Base-by-base conservation (phyloP, 2,329 filamentous ascomycete species). In the Pseudogymnoascus sp. region DNA sequence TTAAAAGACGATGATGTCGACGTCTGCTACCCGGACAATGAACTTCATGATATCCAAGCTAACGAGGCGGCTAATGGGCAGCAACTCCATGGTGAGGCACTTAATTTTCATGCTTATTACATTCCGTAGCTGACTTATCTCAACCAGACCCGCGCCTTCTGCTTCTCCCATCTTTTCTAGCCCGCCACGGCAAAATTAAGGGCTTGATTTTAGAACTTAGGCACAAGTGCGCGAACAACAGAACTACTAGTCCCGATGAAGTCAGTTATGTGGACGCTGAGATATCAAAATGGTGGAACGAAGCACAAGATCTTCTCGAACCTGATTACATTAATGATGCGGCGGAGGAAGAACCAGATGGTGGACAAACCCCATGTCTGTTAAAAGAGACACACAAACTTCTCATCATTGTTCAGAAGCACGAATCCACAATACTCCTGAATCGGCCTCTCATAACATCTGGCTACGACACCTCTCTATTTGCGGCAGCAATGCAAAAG, bases 1-100 rank as follows among this genome's bases (percentile, higher is more conserved):
- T 79, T 86, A 10, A 78, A 78, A 60, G 83, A 85, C 65, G 79
- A 84, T 46, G 83, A 85, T 63, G 71, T 85, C 5, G 83, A 85
- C 66, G 83, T 85, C 1, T 85, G 83, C 65, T 82, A 82, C 63
- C 80, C 79, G 0, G 77, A 77, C 0, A 71, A 78, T 2, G 82
- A 84, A 66, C 70, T 70, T 1, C 82, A 84, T 64, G 64, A 26
- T 1, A 66, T 24, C 70, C 66, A 43, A 62, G 46, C 11, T 43
- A 64, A 53, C n/a, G 46, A 56, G 68, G 62, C 16, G 50, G 60
- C 26, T 4, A 41, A 14, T 59, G 53, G 70, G 1, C 67, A 66
- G 3, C 35, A 65, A 41, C 68, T 72, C 66, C 46, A 66, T 40
- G 28, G 31, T 59, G 46, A 41, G 5, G 24, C 6, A 28, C 31